Conservation (phyloP, 139 green algal genomes). For the Chlorella sorokiniana region DNA sequence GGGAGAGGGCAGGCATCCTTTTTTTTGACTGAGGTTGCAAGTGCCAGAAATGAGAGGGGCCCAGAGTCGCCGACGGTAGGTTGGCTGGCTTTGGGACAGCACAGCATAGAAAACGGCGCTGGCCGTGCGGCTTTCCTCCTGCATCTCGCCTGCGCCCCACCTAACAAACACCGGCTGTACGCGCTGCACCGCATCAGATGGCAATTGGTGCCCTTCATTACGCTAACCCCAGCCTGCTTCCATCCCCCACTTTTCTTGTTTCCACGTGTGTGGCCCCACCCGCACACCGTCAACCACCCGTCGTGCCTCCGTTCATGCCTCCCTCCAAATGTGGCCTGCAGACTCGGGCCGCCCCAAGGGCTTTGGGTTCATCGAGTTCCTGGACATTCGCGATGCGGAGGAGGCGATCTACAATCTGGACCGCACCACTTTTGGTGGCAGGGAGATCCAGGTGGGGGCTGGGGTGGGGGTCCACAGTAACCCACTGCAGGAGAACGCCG, state of each 20-base stretch:
- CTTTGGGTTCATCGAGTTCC: constrained; percentile 87
- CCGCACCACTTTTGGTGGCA: constrained; percentile 53
- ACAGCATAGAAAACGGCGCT: too few relatives aligned
- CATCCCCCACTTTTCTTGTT: neutral
- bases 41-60: too few relatives aligned
- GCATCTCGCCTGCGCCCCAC: too few relatives aligned
- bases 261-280: neutral
- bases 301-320: neutral
- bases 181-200: too few relatives aligned
- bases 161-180: too few relatives aligned
- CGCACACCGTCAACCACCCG: neutral
- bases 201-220: too few relatives aligned
- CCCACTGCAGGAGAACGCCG: too few relatives aligned
- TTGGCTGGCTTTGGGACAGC: too few relatives aligned
- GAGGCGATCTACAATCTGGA: constrained; percentile 77
- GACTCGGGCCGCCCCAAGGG: constrained; percentile 65
- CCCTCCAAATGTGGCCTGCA: constrained; percentile 7
- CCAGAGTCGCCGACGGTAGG: too few relatives aligned
- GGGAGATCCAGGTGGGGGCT: constrained; percentile 55
- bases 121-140: too few relatives aligned
- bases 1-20: neutral
- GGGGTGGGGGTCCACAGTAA: too few relatives aligned
- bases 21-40: neutral
- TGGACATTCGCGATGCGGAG: constrained; percentile 75
- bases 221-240: too few relatives aligned